Conservation (phyloP, 2,329 filamentous ascomycete species). For the Cladosporium sp. region DNA sequence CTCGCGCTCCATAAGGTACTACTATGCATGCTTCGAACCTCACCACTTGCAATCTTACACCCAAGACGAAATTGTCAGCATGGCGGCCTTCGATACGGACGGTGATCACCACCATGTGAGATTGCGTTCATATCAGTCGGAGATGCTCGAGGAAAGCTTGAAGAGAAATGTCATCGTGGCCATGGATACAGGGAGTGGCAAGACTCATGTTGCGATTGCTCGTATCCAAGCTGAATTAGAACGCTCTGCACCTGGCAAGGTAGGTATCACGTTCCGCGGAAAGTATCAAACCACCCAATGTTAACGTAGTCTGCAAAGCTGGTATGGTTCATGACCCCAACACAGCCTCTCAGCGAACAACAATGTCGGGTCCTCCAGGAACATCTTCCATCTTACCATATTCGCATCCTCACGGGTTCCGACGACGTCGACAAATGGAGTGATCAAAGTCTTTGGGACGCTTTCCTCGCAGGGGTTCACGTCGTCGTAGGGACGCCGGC, state of each 20-base stretch:
- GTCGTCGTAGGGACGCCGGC: constrained; percentile 77
- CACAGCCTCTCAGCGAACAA: constrained; percentile 43
- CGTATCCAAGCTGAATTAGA: too few species aligned
- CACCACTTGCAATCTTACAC: too few species aligned
- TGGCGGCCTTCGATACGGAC: too few species aligned
- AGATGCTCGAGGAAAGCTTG: constrained; percentile 46
- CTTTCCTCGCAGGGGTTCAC: constrained; percentile 57
- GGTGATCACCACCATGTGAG: too few species aligned
- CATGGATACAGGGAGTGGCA: constrained; percentile 48
- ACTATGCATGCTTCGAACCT: too few species aligned
- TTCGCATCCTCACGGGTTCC: constrained; percentile 61
- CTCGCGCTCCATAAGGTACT: too few species aligned
- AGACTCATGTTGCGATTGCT: constrained; percentile 48
- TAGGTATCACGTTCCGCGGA: too few species aligned
- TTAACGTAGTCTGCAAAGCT: too few species aligned
- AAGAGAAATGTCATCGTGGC: constrained; percentile 44
- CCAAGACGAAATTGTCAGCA: too few species aligned
- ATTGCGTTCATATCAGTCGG: constrained; percentile 46
- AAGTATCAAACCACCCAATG: too few species aligned
- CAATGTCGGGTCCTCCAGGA: constrained; percentile 35
- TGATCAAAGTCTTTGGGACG: constrained; percentile 62
- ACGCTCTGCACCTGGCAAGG: too few species aligned
- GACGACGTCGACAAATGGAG: constrained; percentile 73
- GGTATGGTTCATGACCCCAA: constrained; percentile 46
- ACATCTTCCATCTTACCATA: constrained; percentile 46